A percentile compares a stretch with the other conserved stretches of the same genome.
These are phyloP conservation scores for Physcomitrium patens DNA, from an alignment of 225 moss, liverwort and hornwort species.

Conservation along the genomic window DNA sequence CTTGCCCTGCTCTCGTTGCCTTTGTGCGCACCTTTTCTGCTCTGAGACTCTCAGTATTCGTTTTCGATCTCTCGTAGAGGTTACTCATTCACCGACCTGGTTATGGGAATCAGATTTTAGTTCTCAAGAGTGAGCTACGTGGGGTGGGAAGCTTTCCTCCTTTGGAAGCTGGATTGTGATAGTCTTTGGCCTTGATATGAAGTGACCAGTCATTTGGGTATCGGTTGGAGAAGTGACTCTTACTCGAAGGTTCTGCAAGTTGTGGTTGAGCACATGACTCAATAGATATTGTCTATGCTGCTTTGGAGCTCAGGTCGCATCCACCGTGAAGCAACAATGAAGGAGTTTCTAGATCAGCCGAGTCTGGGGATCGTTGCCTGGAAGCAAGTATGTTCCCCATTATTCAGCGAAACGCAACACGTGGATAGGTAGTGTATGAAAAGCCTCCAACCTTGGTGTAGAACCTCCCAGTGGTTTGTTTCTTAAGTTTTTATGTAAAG, in stretches of 20 bases:
- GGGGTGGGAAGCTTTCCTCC: constrained; percentile 17
- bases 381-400: constrained; percentile 29
- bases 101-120: constrained; percentile 24
- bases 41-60: constrained; percentile 21
- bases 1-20: constrained; percentile 27
- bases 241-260: constrained; percentile 27
- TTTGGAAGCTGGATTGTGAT: constrained; percentile 27
- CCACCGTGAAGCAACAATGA: constrained; percentile 24
- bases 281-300: constrained; percentile 24
- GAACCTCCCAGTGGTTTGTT: constrained; percentile 22
- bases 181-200: constrained; percentile 27
- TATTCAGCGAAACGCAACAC: constrained; percentile 27
- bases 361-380: constrained; percentile 26
- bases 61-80: constrained; percentile 25
- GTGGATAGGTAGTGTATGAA: constrained; percentile 21
- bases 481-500: constrained; percentile 36
- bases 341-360: constrained; percentile 19
- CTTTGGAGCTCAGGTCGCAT: constrained; percentile 22
- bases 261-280: constrained; percentile 29
- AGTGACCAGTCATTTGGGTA: constrained; percentile 19
- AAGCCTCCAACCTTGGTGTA: constrained; percentile 31
- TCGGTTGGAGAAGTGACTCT: constrained; percentile 29
- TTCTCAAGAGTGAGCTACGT: constrained; percentile 29
- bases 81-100: constrained; percentile 35
- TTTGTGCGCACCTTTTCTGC: constrained; percentile 11